Evolutionary conservation across 495 filamentous ascomycete species (phyloP).

Genomic region (Daldinia concentrica): DNA sequence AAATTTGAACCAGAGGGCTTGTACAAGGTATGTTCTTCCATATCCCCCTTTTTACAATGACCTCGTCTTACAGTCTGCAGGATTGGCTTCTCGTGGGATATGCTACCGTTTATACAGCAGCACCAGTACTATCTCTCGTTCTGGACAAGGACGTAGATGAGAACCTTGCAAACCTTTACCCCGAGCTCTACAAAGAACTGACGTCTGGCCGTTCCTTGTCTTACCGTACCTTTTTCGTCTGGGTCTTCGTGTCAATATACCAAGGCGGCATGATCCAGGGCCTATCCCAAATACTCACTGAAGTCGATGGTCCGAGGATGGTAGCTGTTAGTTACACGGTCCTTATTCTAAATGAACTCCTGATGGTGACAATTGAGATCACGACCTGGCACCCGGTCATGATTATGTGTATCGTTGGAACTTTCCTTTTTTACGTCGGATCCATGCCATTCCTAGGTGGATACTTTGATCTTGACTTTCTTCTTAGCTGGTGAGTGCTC

Average conservation of each 20-base stretch:
- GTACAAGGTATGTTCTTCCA: conserved; percentile 69
- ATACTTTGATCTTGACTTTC: conserved; percentile 88
- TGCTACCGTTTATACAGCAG: conserved; percentile 94
- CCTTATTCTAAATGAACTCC: conserved; percentile 90
- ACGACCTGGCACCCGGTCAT: conserved; percentile 98
- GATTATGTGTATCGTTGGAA: conserved; percentile 84
- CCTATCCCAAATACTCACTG: conserved; percentile 84
- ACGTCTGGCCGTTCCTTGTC: conserved; percentile 84
- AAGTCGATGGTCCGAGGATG: conserved; percentile 74
- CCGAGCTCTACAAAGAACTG: conserved; percentile 96
- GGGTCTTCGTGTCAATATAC: conserved; percentile 95
- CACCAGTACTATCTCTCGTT: conserved; percentile 94
- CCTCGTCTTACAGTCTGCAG: conserved; percentile 48
- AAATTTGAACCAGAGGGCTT: conserved; percentile 92
- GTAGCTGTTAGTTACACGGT: conserved; percentile 92
- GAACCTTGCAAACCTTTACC: conserved; percentile 90
- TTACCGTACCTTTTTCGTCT: conserved; percentile 94
- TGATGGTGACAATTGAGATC: conserved; percentile 96
- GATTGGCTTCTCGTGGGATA: conserved; percentile 99
- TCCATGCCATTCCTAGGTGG: conserved; percentile 86
- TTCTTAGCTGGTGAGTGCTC: conserved; percentile 69
- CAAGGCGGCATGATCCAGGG: conserved; percentile 96
- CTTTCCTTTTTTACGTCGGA: conserved; percentile 78
- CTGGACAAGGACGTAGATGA: conserved; percentile 96
- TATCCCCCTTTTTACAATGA: background rate